These are phyloP conservation scores for Thuja plicata DNA, from an alignment of 83 land plant species.

Conservation along the genomic window DNA sequence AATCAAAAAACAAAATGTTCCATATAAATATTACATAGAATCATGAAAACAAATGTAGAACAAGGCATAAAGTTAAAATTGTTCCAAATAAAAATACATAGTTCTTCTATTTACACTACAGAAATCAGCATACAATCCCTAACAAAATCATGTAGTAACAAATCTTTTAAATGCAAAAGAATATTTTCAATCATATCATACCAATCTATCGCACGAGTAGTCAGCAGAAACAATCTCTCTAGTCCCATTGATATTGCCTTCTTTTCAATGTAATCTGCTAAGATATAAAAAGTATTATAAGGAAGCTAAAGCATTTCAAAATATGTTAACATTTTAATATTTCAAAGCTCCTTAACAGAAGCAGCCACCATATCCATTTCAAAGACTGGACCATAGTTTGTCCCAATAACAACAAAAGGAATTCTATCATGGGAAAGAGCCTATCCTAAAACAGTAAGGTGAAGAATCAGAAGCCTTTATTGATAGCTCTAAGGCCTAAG, in stretches of 20 bases:
- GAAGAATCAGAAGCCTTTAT: neutral
- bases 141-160: neutral
- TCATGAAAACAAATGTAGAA: neutral
- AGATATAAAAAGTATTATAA: neutral
- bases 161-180: neutral
- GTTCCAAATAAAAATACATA: neutral
- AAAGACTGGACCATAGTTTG: neutral
- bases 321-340: neutral
- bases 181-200: slow-evolving; percentile 17
- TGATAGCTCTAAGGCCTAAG: neutral
- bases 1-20: neutral
- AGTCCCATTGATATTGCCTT: slow-evolving; percentile 74
- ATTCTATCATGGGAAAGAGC: neutral
- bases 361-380: neutral
- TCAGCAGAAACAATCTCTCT: slow-evolving; percentile 76
- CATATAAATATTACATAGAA: neutral
- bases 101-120: neutral
- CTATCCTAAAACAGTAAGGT: neutral
- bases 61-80: neutral
- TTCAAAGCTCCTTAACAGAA: neutral
- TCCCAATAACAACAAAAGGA: neutral
- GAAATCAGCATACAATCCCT: neutral
- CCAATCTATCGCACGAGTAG: slow-evolving; percentile 97
- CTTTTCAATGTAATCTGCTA: slow-evolving; percentile 91
- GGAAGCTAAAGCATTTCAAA: neutral